A percentile compares a stretch with the other conserved stretches of the same genome.
phyloP scores from a whole-genome alignment of 192 early-diverging fungal species.

The Cladochytrium replicatum region DNA sequence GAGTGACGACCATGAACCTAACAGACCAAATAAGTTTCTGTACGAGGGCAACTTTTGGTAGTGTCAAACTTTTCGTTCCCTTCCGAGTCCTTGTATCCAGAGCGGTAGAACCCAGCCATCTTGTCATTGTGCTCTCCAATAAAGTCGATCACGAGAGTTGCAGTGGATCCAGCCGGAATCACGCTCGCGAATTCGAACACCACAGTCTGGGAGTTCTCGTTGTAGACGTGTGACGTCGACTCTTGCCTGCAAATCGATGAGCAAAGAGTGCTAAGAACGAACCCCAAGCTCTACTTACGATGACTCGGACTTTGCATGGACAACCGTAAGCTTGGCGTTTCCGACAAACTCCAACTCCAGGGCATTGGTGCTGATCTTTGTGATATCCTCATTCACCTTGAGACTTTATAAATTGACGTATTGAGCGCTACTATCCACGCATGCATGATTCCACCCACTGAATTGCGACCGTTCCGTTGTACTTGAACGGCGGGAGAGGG shows the following conservation, averaged over 20 bases:
- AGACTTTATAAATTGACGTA: too few species aligned
- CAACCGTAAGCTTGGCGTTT: too few species aligned
- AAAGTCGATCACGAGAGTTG: constrained; percentile 35
- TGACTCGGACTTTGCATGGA: too few species aligned
- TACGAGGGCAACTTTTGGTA: background rate
- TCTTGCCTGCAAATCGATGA: too few species aligned
- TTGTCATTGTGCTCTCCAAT: constrained; percentile 67
- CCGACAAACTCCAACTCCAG: too few species aligned
- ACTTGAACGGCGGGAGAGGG: constrained; percentile 68
- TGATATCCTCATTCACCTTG: too few species aligned
- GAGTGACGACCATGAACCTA: constrained; percentile 76
- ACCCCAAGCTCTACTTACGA: too few species aligned
- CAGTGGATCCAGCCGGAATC: constrained; percentile 33
- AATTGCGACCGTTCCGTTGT: constrained; percentile 67
- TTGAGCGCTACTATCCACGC: too few species aligned
- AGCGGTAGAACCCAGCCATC: constrained; percentile 93
- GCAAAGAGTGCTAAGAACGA: too few species aligned
- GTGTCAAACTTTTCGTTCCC: constrained; percentile 24
- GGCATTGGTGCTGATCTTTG: too few species aligned
- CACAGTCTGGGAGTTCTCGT: constrained; percentile 33
- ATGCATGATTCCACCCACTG: too few species aligned
- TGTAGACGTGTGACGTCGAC: constrained; percentile 30
- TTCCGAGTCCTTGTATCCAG: constrained; percentile 50
- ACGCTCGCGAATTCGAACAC: constrained; percentile 34
- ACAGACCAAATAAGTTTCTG: constrained; percentile 3